Evolutionary conservation across 208 protist genomes (phyloP), one percentile per base, ranked within the genome.

Genomic region (Leishmania aethiopica): DNA sequence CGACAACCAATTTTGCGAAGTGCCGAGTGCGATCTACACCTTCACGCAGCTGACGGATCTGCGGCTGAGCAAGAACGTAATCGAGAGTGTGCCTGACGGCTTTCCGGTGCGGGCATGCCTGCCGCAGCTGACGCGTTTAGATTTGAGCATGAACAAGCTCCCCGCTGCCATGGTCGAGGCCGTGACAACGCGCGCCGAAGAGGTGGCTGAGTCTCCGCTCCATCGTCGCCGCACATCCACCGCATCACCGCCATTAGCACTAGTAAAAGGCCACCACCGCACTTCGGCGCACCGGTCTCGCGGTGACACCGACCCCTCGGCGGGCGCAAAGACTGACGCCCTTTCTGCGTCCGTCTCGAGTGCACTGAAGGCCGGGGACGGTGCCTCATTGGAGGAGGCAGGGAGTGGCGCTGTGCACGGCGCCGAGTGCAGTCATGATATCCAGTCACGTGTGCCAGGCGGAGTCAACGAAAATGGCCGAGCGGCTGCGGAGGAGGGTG

Each of bases 11-110:
- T 35, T 96, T 22, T 37, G 53, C 25, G 40, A 67, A 5, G 55
- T 94, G 49, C 81, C 83, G 11, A 75, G 75, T 45, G 62, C 86
- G 0, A 60, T 86, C 5, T 85, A 59, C 40, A 75, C 85, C 3
- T 88, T 95, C 64, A 75, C 84, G 11, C 55, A 89, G 51, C 64
- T 94, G 40, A 57, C 88, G n/a, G 88, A 92, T 55, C 59, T 93
- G 70, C 84, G 82, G 35, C 86, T 88, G 37, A 74, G 77, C 47
- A 66, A 59, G 15, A 88, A 88, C 28, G 35, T 22, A 13, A 83
- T 88, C 40, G 42, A 60, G 3, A 73, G 64, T 51, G 79, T 88
- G 64, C 84, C 84, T 7, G 80, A 84, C 22, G 47, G 77, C 25
- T 88, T 88, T 59, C 84, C 84, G 4, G 78, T 47, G 17, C 42